Conservation (phyloP, 2,329 filamentous ascomycete species). For the Emmonsiellopsis sp. region DNA sequence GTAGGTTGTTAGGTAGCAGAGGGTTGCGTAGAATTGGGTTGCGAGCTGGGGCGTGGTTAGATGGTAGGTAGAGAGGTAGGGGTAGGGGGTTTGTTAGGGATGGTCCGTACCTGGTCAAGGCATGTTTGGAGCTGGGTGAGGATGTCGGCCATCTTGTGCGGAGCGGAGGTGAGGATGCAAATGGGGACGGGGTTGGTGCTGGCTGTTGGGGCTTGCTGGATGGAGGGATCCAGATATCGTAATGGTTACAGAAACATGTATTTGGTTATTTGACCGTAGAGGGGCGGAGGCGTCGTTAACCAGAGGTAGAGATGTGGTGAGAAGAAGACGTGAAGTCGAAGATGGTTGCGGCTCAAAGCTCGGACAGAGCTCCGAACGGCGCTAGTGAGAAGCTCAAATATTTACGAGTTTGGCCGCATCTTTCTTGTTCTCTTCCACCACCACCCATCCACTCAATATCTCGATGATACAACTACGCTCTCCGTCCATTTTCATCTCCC, state of each 20-base stretch:
- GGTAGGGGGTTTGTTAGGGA: not conserved
- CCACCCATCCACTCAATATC: not conserved
- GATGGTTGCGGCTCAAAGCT: not conserved
- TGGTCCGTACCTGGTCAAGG: conserved; percentile 35
- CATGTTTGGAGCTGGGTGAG: conserved; percentile 43
- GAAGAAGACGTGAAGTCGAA: not conserved
- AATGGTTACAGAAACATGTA: not conserved
- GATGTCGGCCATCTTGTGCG: conserved; percentile 34
- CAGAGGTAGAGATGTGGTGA: not conserved
- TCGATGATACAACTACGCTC: conserved; percentile 1
- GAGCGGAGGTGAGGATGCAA: not conserved
- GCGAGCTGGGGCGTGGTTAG: conserved; percentile 26
- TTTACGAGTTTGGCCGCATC: not conserved
- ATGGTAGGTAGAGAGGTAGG: not conserved
- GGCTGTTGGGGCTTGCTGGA: not conserved
- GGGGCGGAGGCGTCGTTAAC: not conserved
- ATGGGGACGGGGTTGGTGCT: not conserved
- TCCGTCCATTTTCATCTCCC: not conserved
- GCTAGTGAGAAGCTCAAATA: too few species aligned
- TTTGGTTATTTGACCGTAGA: not conserved
- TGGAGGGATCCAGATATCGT: not conserved
- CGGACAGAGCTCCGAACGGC: not conserved
- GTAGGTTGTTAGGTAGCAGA: conserved; percentile 39
- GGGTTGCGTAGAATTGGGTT: conserved; percentile 43
- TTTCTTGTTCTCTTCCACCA: not conserved